Conservation (phyloP, 1,284 basidiomycete genomes). For the Ustanciosporium gigantosporum region DNA sequence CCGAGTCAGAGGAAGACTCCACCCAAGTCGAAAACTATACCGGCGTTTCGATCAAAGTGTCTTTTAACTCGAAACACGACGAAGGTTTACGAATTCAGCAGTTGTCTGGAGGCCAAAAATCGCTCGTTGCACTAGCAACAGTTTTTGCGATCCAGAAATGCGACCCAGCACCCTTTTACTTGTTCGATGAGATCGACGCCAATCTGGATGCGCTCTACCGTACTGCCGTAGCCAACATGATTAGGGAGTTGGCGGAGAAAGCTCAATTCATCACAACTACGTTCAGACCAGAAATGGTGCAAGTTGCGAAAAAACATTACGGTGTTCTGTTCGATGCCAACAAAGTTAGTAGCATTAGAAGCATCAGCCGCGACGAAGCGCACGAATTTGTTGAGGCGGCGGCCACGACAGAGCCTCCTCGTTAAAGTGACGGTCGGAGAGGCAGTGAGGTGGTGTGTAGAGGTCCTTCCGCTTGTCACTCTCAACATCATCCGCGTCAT, state of each 20-base stretch:
- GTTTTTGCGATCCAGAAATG: conserved; percentile 99
- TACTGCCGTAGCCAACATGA: conserved; percentile 96
- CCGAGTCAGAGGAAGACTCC: conserved; percentile 53
- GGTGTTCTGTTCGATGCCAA: conserved; percentile 98
- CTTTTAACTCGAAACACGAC: conserved; percentile 96
- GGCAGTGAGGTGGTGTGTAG: not conserved
- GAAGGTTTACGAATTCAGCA: conserved; percentile 96
- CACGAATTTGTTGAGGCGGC: conserved; percentile 78
- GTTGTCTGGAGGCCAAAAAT: conserved; percentile 95
- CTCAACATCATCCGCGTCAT: too few species aligned
- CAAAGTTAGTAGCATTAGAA: conserved; percentile 79
- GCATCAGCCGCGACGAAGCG: conserved; percentile 80
- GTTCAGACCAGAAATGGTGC: conserved; percentile 95
- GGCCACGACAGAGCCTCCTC: conserved; percentile 20
- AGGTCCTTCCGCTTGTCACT: too few species aligned
- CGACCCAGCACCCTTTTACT: conserved; percentile 97
- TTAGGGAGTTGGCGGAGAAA: conserved; percentile 79
- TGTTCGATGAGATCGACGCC: conserved; percentile 99
- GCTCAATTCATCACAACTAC: conserved; percentile 99
- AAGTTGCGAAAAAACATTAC: conserved; percentile 92
- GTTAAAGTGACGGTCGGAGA: conserved; percentile 1
- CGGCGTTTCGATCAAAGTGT: conserved; percentile 95
- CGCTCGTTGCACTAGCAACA: conserved; percentile 90
- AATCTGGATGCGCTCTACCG: conserved; percentile 97
- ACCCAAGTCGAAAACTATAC: conserved; percentile 86